phyloP scores from a whole-genome alignment of 1,284 basidiomycete species.

The Microbotryomycetes sp. region DNA sequence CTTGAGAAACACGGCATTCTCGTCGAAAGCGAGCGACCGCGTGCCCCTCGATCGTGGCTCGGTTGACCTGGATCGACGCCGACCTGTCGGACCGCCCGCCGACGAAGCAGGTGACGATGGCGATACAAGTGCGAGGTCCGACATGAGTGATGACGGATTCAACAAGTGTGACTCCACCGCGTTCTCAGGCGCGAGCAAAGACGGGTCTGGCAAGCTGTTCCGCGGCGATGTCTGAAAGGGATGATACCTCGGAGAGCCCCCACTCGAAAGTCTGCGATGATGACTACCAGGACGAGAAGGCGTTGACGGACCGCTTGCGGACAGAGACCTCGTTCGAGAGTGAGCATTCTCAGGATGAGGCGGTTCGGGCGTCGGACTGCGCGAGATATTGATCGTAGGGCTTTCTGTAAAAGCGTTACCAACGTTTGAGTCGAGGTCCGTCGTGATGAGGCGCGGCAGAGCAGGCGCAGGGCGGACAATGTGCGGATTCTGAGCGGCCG shows the following conservation, averaged over 20 bases:
- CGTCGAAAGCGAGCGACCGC: not conserved
- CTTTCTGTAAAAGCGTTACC: not conserved
- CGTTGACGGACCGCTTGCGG: not conserved
- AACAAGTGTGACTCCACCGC: not conserved
- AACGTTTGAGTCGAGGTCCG: not conserved
- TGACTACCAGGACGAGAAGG: not conserved
- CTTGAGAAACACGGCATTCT: conserved; percentile 1
- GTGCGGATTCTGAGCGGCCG: not conserved
- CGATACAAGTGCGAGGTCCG: not conserved
- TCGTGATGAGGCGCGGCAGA: not conserved
- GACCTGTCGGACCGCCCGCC: not conserved
- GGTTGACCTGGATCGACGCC: not conserved
- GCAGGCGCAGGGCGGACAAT: not conserved
- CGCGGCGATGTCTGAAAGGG: not conserved
- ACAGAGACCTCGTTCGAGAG: not conserved
- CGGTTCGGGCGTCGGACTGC: not conserved
- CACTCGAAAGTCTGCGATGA: not conserved
- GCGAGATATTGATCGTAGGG: conserved; percentile 1
- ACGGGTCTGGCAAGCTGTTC: not conserved
- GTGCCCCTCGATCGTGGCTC: not conserved
- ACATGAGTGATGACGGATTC: not conserved
- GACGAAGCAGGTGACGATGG: not conserved
- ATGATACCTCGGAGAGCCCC: not conserved
- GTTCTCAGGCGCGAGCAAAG: not conserved
- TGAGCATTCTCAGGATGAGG: not conserved